Evolutionary conservation across 208 protist species (phyloP).

Genomic region (Lotmaria passim): DNA sequence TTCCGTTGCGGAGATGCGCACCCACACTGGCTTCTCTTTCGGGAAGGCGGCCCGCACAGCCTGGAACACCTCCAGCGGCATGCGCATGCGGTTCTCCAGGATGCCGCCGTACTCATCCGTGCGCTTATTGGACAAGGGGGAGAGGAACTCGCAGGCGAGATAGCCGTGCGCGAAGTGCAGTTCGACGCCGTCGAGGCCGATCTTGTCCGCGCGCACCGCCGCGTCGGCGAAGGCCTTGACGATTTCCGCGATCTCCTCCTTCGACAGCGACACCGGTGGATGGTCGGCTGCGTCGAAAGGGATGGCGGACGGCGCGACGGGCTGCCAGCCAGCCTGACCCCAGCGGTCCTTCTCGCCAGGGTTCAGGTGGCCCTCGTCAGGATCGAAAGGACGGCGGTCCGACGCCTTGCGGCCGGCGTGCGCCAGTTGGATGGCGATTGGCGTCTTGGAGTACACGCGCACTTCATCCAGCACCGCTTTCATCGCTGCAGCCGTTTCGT

Average conservation of each 20-base stretch:
- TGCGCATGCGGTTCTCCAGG: constrained; percentile 76
- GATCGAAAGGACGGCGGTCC: not conserved
- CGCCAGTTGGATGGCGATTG: constrained; percentile 78
- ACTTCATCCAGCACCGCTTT: constrained; percentile 45
- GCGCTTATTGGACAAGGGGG: constrained; percentile 62
- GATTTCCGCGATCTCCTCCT: constrained; percentile 35
- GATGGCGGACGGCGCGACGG: constrained; percentile 50
- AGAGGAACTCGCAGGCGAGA: constrained; percentile 84
- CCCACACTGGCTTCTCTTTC: constrained; percentile 74
- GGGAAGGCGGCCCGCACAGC: constrained; percentile 44
- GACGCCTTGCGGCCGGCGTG: constrained; percentile 71
- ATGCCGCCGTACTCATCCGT: constrained; percentile 86
- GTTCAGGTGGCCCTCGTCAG: not conserved
- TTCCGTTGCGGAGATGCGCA: constrained; percentile 73
- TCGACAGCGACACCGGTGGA: constrained; percentile 43
- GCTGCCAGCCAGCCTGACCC: constrained; percentile 19
- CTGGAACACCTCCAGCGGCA: constrained; percentile 74
- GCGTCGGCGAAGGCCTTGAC: constrained; percentile 47
- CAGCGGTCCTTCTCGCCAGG: not conserved
- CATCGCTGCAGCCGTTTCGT: constrained; percentile 40
- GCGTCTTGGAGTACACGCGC: constrained; percentile 33
- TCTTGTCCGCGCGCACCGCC: constrained; percentile 47
- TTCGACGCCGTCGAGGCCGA: constrained; percentile 84
- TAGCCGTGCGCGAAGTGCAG: constrained; percentile 85
- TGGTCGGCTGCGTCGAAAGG: constrained; percentile 39